phyloP scores from a whole-genome alignment of 306 rosid genomes.

The Cicer judaicum region DNA sequence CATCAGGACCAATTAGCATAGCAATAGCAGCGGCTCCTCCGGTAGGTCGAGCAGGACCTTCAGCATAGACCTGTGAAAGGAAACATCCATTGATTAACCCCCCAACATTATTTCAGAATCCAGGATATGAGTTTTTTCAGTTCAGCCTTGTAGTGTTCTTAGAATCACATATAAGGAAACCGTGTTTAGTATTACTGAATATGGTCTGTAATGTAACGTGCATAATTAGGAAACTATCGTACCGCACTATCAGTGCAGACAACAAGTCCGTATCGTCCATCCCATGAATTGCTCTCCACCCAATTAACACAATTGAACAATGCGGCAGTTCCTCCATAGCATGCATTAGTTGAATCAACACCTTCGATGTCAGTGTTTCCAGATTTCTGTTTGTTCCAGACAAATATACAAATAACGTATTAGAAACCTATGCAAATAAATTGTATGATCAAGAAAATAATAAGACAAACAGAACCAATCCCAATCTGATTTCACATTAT shows the following conservation, averaged over 20 bases:
- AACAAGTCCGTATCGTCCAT: constrained; percentile 98
- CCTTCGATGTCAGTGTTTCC: constrained; percentile 96
- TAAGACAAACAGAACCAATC: constrained; percentile 18
- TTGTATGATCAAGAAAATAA: constrained; percentile 13
- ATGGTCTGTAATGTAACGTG: constrained; percentile 33
- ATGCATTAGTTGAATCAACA: constrained; percentile 94
- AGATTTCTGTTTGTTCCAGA: constrained; percentile 63
- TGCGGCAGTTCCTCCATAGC: constrained; percentile 99
- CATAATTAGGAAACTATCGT: constrained; percentile 46
- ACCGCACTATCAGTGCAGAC: constrained; percentile 99
- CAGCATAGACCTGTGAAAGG: constrained; percentile 89
- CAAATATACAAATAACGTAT: constrained; percentile 34
- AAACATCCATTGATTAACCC: constrained; percentile 28
- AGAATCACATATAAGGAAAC: constrained; percentile 23
- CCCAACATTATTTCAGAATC: constrained; percentile 6
- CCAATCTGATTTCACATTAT: constrained; percentile 23
- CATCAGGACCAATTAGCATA: constrained; percentile 90
- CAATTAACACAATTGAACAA: constrained; percentile 96
- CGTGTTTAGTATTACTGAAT: constrained; percentile 14
- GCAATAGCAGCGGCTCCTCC: constrained; percentile 99
- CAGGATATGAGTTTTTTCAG: constrained; percentile 19
- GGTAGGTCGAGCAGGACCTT: constrained; percentile 99
- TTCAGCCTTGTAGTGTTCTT: constrained; percentile 2
- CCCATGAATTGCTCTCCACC: constrained; percentile 99
- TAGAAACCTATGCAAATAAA: constrained; percentile 10